Percentiles rank a stretch among this genome's conserved stretches.
phyloP scores from a whole-genome alignment of 768 basidiomycete species.

The Agaricus sinodeliciosus region DNA sequence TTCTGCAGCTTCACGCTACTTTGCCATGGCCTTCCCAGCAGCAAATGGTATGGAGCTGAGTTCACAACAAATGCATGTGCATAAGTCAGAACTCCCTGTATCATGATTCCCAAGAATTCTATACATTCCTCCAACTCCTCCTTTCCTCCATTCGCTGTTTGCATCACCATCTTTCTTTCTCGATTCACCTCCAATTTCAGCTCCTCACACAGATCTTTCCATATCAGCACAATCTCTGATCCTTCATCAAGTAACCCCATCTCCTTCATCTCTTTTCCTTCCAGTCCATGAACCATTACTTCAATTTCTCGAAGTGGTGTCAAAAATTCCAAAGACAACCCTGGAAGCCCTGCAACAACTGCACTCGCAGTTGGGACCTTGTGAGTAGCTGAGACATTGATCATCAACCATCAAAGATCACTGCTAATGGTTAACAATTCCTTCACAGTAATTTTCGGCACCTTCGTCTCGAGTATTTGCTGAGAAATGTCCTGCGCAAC shows the following conservation, averaged over 20 bases:
- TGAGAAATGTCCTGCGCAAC: not conserved
- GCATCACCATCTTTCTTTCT: constrained; percentile 15
- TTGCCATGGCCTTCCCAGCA: constrained; percentile 19
- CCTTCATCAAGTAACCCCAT: constrained; percentile 14
- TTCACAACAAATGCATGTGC: constrained; percentile 18
- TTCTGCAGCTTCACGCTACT: constrained; percentile 11
- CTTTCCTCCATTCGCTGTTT: constrained; percentile 15
- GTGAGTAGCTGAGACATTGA: constrained; percentile 5
- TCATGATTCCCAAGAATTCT: constrained; percentile 11
- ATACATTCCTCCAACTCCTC: constrained; percentile 13
- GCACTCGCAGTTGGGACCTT: not conserved
- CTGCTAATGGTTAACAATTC: constrained; percentile 14
- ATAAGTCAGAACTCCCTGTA: constrained; percentile 16
- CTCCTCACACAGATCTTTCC: constrained; percentile 13
- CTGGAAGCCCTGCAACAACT: not conserved
- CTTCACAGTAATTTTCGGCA: constrained; percentile 8
- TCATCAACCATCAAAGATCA: constrained; percentile 8
- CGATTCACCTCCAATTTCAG: constrained; percentile 12
- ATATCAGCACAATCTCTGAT: constrained; percentile 20
- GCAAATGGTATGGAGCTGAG: constrained; percentile 13
- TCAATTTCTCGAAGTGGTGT: constrained; percentile 11
- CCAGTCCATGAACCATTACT: constrained; percentile 1
- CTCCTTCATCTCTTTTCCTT: not conserved
- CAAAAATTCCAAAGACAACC: constrained; percentile 3
- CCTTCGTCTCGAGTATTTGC: constrained; percentile 4